Percentiles rank a stretch among this genome's conserved stretches.
Evolutionary conservation across 192 early-diverging fungal species (phyloP).

Genomic region (Spinellus fusiger): DNA sequence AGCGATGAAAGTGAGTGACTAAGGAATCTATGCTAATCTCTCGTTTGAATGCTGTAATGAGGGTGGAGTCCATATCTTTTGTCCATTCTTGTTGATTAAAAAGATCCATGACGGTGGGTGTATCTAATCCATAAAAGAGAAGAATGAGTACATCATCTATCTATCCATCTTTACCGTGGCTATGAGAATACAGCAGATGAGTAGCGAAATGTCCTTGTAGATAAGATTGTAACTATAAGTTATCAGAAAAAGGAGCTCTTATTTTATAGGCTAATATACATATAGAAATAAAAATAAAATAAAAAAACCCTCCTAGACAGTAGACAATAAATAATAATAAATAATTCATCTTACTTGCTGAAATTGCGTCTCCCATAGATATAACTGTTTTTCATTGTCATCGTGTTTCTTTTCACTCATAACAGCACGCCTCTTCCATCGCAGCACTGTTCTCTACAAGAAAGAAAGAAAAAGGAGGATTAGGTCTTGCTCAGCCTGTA

Average conservation of each 20-base stretch:
- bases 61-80: background rate
- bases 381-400: background rate
- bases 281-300: background rate
- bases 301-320: background rate
- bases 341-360: constrained; percentile 3
- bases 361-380: background rate
- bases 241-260: background rate
- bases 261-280: background rate
- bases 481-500: background rate
- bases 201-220: constrained; percentile 1
- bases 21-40: background rate
- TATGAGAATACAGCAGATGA: background rate
- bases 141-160: too few relatives aligned
- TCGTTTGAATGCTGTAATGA: background rate
- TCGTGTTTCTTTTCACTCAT: background rate
- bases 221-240: constrained; percentile 3
- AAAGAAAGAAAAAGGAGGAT: background rate
- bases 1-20: background rate
- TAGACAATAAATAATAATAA: background rate
- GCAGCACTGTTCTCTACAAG: background rate
- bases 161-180: background rate
- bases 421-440: background rate
- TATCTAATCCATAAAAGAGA: too few relatives aligned
- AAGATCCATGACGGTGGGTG: too few relatives aligned
- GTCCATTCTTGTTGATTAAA: too few relatives aligned